Base-by-base conservation (phyloP, 1,284 basidiomycete genomes). In the Fomitopsis palustris region DNA sequence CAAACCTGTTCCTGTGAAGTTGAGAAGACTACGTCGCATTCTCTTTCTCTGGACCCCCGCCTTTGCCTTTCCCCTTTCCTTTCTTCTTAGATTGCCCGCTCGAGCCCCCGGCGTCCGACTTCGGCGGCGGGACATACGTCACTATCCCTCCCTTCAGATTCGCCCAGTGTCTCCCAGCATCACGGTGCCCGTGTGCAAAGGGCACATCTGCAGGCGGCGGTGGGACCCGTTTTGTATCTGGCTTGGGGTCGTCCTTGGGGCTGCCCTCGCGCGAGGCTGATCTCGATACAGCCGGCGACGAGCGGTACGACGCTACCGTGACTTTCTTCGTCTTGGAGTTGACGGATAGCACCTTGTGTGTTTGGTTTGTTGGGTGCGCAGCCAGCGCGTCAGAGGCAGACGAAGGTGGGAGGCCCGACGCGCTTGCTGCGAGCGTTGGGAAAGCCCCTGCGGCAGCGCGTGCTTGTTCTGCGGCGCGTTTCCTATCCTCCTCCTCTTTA, bases 341-440 rank as follows among this genome's bases (percentile, higher is more conserved):
- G 27, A 89, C 64, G 10, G 86, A 86, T 8, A 90, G 69, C 5
- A 90, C 84, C 67, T 82, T 86, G 66, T 84, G 84, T 0, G 78
- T 72, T 61, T 79, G 75, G 58, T 67, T 70, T 16, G 64, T 65
- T 9, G 70, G 66, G 39, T 69, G 68, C 0, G 67, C 60, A 4
- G 67, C 53, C 31, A 73, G 69, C 10, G 71, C 62, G 3, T 69
- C 66, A 29, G 64, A 59, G 17, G 55, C 47, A 23, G 59, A 51
- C 21, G 54, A 33, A 4, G 53, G 57, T 3, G 61, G 55, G 4
- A 35, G 49, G 1, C 49, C 49, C 2, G 49, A 21, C 38, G 69
- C 58, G 5, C 70, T 58, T 16, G 64, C 61, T 1, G 69, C 75
- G 21, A 90, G 78, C 16, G 77, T 74, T 14, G 88, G 88, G 68